phyloP scores from a whole-genome alignment of 2,329 filamentous ascomycete species.

The Elsinoe arachidis region DNA sequence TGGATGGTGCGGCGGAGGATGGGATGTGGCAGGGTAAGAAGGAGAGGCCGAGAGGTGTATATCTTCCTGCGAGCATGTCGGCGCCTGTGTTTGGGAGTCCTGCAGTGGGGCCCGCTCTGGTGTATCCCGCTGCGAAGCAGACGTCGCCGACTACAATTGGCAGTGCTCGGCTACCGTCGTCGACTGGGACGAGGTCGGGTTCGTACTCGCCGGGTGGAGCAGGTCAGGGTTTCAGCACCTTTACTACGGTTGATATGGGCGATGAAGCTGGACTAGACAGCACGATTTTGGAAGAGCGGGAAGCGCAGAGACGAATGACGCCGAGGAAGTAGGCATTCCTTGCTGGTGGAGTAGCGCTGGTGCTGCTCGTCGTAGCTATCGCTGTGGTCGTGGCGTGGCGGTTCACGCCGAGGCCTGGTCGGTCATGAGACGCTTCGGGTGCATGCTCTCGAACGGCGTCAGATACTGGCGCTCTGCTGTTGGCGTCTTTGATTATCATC shows the following conservation, averaged over 20 bases:
- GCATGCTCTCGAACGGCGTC: neutral
- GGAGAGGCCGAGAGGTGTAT: too few relatives aligned
- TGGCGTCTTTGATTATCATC: neutral
- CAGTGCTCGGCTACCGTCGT: too few relatives aligned
- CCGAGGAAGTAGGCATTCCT: constrained; percentile 2
- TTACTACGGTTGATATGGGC: neutral
- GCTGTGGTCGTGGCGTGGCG: neutral
- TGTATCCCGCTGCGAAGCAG: too few relatives aligned
- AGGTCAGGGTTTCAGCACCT: constrained; percentile 1
- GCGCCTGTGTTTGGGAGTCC: too few relatives aligned
- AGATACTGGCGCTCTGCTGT: neutral
- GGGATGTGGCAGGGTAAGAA: too few relatives aligned
- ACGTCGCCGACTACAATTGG: too few relatives aligned
- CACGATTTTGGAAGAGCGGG: neutral
- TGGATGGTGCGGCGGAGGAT: too few relatives aligned
- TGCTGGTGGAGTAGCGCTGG: neutral
- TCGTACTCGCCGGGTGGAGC: neutral
- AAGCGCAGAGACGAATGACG: neutral
- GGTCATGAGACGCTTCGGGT: neutral
- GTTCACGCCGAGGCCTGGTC: neutral
- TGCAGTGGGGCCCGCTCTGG: too few relatives aligned
- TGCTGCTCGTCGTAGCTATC: neutral
- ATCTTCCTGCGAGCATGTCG: too few relatives aligned
- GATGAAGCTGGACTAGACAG: neutral
- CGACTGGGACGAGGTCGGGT: too few relatives aligned